Evolutionary conservation across 2,329 filamentous ascomycete species (phyloP), one percentile per base, ranked within the genome.

Genomic region (Penicillium olsonii): DNA sequence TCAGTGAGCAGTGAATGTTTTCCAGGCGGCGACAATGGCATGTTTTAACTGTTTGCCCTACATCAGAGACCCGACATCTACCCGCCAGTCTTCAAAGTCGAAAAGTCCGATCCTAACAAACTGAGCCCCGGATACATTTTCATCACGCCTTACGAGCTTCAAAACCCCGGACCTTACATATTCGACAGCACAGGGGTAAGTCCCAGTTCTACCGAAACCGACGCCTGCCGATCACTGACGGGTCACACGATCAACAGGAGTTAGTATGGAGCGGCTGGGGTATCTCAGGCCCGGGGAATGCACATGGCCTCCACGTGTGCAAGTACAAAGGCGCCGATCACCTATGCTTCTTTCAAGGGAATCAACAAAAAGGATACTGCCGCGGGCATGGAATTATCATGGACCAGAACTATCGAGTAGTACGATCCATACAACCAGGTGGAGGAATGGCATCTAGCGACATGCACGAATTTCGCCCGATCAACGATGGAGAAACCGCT

Each of bases 351-450:
- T 80, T 78, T 62, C 73, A 78, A 50, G 77, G 77, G 27, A 69
- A 74, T 45, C 77, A 80, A 52, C 75, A 78, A 52, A 74, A 76
- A 45, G 77, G 77, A 22, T 81, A 78, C 50, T 77, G 75, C 22
- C 69, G 75, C 35, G 78, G 78, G 5, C 76, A 79, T 68, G 77
- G 76, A 34, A 68, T 79, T 18, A 80, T 80, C 49, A 73, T 80
- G 75, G 73, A 81, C 56, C 71, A 72, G 45, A 68, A 69, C 37
- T 80, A 80, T 57, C 68, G 73, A 34, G 72, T 77, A 35, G 76
- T 79, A 37, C 71, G 73, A 56, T 78, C 75, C 4, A 70, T 80
- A 19, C 65, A 70, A 37, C 63, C 71, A 1, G 67, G 68, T 2
- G 71, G 68, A 18, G 68, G 68, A 31, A 70, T 71, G 64, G 64